Evolutionary conservation across 2,329 filamentous ascomycete species (phyloP).

Genomic region (Pyrenophora tritici-repentis): DNA sequence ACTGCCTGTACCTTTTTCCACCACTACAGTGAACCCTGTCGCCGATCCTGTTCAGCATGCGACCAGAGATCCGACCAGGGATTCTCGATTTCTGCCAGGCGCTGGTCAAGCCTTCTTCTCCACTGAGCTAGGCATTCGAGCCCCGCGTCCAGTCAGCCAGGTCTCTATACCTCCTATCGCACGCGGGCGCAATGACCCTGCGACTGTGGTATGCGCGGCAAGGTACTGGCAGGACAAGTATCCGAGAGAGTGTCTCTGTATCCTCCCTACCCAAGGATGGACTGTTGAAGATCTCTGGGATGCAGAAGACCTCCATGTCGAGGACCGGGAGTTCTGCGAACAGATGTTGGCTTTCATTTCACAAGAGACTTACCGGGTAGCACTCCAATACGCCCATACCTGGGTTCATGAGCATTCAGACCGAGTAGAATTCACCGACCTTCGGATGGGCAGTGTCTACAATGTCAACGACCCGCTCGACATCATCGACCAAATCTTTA

Average conservation of each 20-base stretch:
- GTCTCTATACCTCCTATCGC: constrained; percentile 30
- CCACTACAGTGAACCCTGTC: constrained; percentile 16
- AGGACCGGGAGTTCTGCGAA: constrained; percentile 34
- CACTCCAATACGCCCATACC: constrained; percentile 24
- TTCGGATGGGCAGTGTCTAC: constrained; percentile 21
- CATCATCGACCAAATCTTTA: constrained; percentile 39
- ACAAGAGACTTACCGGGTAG: constrained; percentile 26
- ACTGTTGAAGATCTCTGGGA: constrained; percentile 44
- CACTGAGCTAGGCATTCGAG: constrained; percentile 30
- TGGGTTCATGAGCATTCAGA: constrained; percentile 31
- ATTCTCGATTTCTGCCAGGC: constrained; percentile 9
- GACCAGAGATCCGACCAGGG: constrained; percentile 4
- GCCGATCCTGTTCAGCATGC: constrained; percentile 4
- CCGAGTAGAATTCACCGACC: constrained; percentile 23
- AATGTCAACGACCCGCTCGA: constrained; percentile 23
- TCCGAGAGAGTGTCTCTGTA: constrained; percentile 30
- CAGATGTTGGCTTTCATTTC: constrained; percentile 36
- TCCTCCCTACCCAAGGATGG: constrained; percentile 35
- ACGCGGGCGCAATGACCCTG: constrained; percentile 24
- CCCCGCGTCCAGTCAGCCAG: constrained; percentile 20
- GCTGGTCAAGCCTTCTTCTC: constrained; percentile 35
- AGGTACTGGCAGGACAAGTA: constrained; percentile 28
- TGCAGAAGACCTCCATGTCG: constrained; percentile 37
- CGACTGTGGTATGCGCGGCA: constrained; percentile 28
- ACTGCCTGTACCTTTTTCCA: neutral